Evolutionary conservation across 441 rosid genomes (phyloP), one percentile per base, ranked within the genome.

Genomic region (Jatropha multifida): DNA sequence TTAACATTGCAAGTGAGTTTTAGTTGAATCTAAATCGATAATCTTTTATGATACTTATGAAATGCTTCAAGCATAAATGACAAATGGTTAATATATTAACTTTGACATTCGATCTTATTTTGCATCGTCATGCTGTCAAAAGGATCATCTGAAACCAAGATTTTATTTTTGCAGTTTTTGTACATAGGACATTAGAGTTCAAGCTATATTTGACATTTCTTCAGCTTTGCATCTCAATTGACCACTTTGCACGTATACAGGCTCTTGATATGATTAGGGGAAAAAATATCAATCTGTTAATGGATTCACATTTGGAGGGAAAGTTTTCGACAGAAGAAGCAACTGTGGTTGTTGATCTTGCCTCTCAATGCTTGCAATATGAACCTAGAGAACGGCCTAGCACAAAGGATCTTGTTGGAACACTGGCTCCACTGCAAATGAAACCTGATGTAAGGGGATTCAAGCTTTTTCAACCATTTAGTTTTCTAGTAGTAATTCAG

Each of bases 261-360:
- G 94, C 95, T 42, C 90, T 82, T 76, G 97, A 90, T 73, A 89
- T 88, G 94, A 88, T 93, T 72, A 83, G 85, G 54, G 87, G 88
- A 8, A 86, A 87, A 76, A 85, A 84, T 84, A 84, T 88, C 71
- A 68, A 17, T 78, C 81, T 81, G 23, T 84, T 94, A 76, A 89
- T 91, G 88, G 98, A 94, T 79, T 90, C 99, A 54, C 93, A 89
- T 82, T 76, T 95, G 83, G 92, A 88, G 76, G 97, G 92, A 54
- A 88, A 84, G 15, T 91, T 91, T 79, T 90, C 94, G 65, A 66
- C 81, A 4, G 96, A 90, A 71, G 94, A 92, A 79, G 97, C 94
- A 64, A 90, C 82, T 0, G 80, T 52, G 48, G 88, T 93, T 70
- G 86, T 88, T 62, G 86, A 81, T 74, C 96, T 93, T 74, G 99